Evolutionary conservation across 805 yeast species (phyloP), one percentile per base, ranked within the genome.

Genomic region (Ogataea ganodermae): DNA sequence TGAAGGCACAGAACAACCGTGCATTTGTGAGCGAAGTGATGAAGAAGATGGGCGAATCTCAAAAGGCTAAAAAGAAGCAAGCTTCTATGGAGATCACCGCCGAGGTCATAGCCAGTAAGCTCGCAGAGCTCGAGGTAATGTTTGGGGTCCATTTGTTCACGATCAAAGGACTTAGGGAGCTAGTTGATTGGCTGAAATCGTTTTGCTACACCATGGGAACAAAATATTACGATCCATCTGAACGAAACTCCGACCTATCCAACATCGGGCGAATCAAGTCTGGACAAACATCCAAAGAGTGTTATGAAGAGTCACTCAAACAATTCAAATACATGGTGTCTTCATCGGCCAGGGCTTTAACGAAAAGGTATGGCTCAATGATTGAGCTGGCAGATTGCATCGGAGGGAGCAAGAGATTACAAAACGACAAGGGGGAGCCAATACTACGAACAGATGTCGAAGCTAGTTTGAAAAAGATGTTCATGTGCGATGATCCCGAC

Each of bases 301-400:
- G 81, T 0, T 76, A 72, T 54, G 52, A 72, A 4, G 76, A 76
- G 52, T 72, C 81, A 45, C 52, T 85, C 22, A 72, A 75, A 43
- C 84, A 83, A 47, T 73, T 86, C 52, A 80, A 79, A 45, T 68
- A 73, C 52, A 73, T 85, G 74, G 82, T 86, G 2, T 74, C 71
- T 8, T 60, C 73, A 2, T 75, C 75, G 45, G 77, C 83, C 0
- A 73, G 74, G 38, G 67, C 72, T 17, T 65, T 84, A 2, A 64
- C 68, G 24, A 57, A 66, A 13, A 67, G 65, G 35, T 76, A 76
- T 52, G 66, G 71, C 2, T 68, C 71, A 6, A 63, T 83, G 20
- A 67, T 33, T 10, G 48, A 52, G 24, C 44, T 56, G 14, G 44
- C 52, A 26, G 35, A 44, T 18, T 14, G 36, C 7, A 18, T 41